Percentiles rank a stretch among this genome's conserved stretches.
phyloP scores from a whole-genome alignment of 2,329 filamentous ascomycete species.

The Fusarium longipes region DNA sequence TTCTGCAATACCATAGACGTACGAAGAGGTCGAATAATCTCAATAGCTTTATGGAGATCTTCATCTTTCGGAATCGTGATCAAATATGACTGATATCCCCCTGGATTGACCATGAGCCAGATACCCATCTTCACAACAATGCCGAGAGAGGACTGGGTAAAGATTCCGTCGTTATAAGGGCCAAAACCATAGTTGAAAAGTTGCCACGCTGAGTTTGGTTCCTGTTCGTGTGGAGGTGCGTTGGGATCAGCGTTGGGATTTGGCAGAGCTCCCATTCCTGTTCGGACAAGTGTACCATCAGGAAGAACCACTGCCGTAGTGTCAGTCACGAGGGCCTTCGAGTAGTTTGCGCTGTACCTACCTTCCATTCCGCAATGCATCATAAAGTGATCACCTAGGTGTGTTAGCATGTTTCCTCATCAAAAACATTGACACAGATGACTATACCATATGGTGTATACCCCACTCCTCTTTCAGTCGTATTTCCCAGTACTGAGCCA shows the following conservation, averaged over 20 bases:
- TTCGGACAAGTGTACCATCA: constrained; percentile 24
- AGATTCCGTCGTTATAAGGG: constrained; percentile 33
- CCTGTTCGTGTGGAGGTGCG: constrained; percentile 26
- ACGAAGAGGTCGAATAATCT: constrained; percentile 36
- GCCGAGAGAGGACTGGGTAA: constrained; percentile 29
- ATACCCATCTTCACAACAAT: constrained; percentile 39
- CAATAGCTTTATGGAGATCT: constrained; percentile 36
- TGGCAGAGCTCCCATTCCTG: constrained; percentile 36
- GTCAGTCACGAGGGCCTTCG: not conserved
- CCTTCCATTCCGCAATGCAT: constrained; percentile 39
- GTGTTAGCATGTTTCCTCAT: not conserved
- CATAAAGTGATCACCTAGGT: constrained; percentile 30
- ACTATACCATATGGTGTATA: constrained; percentile 36
- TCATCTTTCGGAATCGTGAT: constrained; percentile 38
- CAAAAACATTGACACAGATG: accelerated
- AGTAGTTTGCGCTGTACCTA: not conserved
- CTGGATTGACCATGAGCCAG: constrained; percentile 34
- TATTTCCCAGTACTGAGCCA: constrained; percentile 34
- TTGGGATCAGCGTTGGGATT: constrained; percentile 30
- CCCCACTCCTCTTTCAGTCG: constrained; percentile 30
- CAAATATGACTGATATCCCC: constrained; percentile 33
- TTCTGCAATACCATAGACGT: constrained; percentile 40
- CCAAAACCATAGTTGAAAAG: constrained; percentile 37
- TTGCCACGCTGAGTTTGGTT: constrained; percentile 33
- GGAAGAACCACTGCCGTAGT: constrained; percentile 11